Evolutionary conservation across 2,329 filamentous ascomycete species (phyloP), one percentile per base, ranked within the genome.

Genomic region (Colletotrichum falcatum): DNA sequence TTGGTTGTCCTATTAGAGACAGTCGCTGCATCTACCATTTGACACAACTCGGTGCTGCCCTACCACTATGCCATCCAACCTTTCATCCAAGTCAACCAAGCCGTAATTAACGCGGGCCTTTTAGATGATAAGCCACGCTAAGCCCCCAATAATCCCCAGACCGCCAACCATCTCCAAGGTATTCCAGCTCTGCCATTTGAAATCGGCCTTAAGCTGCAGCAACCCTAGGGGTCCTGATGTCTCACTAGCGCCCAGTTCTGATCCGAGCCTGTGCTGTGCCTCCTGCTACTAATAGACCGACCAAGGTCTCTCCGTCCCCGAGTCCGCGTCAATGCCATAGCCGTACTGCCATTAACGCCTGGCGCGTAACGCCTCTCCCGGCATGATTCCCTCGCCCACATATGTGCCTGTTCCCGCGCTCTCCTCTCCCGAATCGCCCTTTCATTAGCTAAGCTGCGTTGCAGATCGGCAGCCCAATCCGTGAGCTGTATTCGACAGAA

Each of bases 391-490:
- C 88, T 90, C 39, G 94, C 83, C 92, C 92, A 94, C 35, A 90
- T 83, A 4, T 90, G 89, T 44, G 91, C 83, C 77, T 94, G 89
- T 28, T 85, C 87, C 28, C 86, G 84, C 5, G 88, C 86, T 0
- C 93, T 81, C 9, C 86, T 83, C 71, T 92, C 90, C 72, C 91
- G 95, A 73, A 89, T 84, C 35, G 88, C 87, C n/a, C 90, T 87
- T 78, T 96, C 94, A 68, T 91, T 91, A 35, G 90, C 87, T 1
- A 96, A 83, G 76, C 91, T 94, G 66, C 89, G 88, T 77, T 97
- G 93, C 0, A 97, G 84, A 75, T 96, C 92, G 9, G 90, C 87
- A 0, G 94, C 94, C 94, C 94, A 97, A 76, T 92, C 92, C 1
- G 91, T 92, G 23, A 97, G 85, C 8, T 91, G 87, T n/a, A 95